A percentile compares a stretch with the other conserved stretches of the same genome.
phyloP scores from a whole-genome alignment of 75 land plant species.

The Adiantum capillusveneris region DNA sequence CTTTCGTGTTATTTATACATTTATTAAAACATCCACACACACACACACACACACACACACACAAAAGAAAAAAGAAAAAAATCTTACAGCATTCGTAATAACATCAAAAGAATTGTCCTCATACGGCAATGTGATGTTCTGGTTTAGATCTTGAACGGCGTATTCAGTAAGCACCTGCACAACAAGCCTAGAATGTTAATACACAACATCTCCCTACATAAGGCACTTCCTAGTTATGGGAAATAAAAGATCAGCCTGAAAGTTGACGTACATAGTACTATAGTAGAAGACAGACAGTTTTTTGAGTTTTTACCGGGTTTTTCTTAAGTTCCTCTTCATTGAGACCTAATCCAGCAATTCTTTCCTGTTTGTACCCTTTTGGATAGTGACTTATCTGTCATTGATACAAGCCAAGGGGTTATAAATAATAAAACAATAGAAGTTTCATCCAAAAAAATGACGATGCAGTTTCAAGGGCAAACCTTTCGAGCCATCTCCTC shows the following conservation, averaged over 20 bases:
- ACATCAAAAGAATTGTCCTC: slow-evolving; percentile 84
- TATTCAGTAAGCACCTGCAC: slow-evolving; percentile 85
- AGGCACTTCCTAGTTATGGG: no score
- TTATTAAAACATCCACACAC: no score
- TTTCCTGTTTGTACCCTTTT: slow-evolving; percentile 75
- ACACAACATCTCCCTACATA: not conserved
- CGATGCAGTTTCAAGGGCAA: no score
- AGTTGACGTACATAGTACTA: no score
- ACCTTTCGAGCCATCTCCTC: no score
- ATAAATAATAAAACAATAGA: no score
- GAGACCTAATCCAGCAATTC: slow-evolving; percentile 86
- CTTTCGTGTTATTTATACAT: no score
- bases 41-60: no score
- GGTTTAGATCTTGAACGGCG: slow-evolving; percentile 84
- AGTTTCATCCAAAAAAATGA: no score
- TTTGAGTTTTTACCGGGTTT: slow-evolving; percentile 56
- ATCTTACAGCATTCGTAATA: slow-evolving; percentile 87
- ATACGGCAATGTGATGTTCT: slow-evolving; percentile 75
- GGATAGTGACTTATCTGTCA: slow-evolving; percentile 94
- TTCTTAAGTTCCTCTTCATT: slow-evolving; percentile 89
- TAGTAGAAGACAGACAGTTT: no score
- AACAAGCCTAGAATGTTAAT: not conserved
- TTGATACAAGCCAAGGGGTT: not conserved
- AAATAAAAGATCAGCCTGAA: no score
- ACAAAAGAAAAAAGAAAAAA: no score